phyloP scores from a whole-genome alignment of 2,329 filamentous ascomycete species.

The Thielaviopsis musarum region DNA sequence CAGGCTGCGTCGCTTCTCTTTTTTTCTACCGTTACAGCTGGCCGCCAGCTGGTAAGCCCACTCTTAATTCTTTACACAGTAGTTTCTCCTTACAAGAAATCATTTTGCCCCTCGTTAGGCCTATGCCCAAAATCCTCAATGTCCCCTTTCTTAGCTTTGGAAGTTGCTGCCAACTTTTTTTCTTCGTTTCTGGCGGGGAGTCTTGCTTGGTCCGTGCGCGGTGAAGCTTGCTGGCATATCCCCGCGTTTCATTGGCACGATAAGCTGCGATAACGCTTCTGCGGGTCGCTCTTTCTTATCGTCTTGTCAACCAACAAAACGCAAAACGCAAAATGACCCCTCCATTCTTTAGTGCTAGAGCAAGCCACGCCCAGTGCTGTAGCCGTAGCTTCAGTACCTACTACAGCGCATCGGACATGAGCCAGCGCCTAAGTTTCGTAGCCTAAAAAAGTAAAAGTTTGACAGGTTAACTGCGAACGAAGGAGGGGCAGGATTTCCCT shows the following conservation, averaged over 20 bases:
- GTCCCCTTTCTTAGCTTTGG: neutral
- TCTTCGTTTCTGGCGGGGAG: neutral
- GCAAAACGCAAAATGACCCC: neutral
- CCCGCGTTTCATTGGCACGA: constrained; percentile 1
- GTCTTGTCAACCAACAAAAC: neutral
- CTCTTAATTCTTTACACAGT: neutral
- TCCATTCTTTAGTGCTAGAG: neutral
- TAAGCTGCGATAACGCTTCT: neutral
- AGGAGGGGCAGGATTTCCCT: neutral
- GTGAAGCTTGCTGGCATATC: neutral
- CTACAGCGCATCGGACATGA: neutral
- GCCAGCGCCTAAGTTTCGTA: neutral
- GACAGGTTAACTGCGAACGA: neutral
- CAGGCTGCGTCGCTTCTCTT: neutral
- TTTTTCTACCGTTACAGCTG: neutral
- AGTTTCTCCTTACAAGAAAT: neutral
- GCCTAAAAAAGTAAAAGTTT: neutral
- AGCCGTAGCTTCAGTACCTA: neutral
- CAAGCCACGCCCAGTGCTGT: neutral
- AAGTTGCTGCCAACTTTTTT: neutral
- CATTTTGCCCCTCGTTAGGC: neutral
- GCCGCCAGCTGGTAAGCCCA: neutral
- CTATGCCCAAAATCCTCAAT: neutral
- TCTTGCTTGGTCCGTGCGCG: constrained; percentile 1
- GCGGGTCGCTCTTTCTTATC: neutral